Conservation (phyloP, 371 early-diverging fungal species). For the Astathelohania contejeani region DNA sequence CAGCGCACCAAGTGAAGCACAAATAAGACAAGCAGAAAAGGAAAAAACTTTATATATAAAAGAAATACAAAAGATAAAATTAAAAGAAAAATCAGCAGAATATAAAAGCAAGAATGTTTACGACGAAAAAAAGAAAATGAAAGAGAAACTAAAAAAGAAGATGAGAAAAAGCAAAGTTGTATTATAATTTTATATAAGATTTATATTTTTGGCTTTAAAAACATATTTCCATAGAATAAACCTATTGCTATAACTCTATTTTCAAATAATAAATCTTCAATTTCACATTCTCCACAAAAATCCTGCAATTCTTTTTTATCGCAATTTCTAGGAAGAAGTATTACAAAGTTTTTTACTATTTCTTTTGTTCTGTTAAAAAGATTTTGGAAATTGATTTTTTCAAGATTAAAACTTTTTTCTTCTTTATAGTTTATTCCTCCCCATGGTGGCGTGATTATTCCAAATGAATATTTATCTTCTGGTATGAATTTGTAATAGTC, state of each 20-base stretch:
- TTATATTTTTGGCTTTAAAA: too few relatives aligned
- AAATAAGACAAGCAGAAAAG: too few relatives aligned
- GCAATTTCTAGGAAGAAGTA: neutral
- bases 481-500: neutral
- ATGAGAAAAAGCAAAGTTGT: too few relatives aligned
- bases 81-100: too few relatives aligned
- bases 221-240: neutral
- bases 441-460: neutral
- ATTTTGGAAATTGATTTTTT: neutral
- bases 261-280: neutral
- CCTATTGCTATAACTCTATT: neutral
- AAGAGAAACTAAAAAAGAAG: too few relatives aligned
- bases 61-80: too few relatives aligned
- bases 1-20: too few relatives aligned
- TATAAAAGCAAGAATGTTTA: too few relatives aligned
- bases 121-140: too few relatives aligned
- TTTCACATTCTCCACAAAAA: neutral
- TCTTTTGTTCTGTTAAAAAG: neutral
- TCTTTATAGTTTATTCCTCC: conserved; percentile 1
- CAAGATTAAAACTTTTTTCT: neutral
- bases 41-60: too few relatives aligned
- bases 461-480: neutral
- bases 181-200: too few relatives aligned
- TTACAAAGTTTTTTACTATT: neutral
- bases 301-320: neutral